A percentile compares a stretch with the other conserved stretches of the same genome.
Evolutionary conservation across 2,329 filamentous ascomycete species (phyloP).

Genomic region (Pseudocercospora cruenta): DNA sequence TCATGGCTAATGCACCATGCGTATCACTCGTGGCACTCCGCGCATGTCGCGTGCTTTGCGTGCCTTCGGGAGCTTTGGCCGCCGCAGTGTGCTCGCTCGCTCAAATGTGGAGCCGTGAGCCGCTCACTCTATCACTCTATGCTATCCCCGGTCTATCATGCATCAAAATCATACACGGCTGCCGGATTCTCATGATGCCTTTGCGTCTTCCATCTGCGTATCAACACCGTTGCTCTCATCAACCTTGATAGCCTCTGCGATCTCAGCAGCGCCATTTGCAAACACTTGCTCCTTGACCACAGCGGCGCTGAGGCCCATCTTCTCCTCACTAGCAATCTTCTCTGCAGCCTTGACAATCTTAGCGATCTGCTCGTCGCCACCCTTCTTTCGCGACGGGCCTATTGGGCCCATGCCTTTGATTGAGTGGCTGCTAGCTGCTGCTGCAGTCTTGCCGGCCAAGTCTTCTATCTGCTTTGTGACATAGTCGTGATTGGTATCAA

Average conservation of each 20-base stretch:
- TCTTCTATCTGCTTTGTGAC: constrained; percentile 91
- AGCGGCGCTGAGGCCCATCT: constrained; percentile 63
- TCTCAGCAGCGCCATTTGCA: constrained; percentile 26
- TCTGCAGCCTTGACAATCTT: constrained; percentile 66
- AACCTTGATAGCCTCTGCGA: constrained; percentile 21
- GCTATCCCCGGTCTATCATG: background rate
- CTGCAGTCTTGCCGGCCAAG: constrained; percentile 74
- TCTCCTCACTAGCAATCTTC: constrained; percentile 65
- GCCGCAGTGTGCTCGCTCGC: constrained; percentile 1
- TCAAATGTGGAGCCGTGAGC: background rate
- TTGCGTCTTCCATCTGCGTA: constrained; percentile 37
- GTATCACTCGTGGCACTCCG: background rate
- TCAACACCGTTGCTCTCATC: constrained; percentile 32
- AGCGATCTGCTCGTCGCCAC: constrained; percentile 56
- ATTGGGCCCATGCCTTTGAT: constrained; percentile 24
- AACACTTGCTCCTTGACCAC: constrained; percentile 69
- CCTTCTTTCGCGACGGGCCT: constrained; percentile 33
- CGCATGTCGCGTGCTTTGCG: background rate
- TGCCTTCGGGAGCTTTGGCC: constrained; percentile 3
- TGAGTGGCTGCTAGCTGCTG: constrained; percentile 34
- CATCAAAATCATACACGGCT: background rate
- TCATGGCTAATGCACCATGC: background rate
- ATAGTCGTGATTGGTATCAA: constrained; percentile 91
- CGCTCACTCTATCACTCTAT: background rate
- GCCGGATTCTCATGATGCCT: constrained; percentile 11